A percentile compares a stretch with the other conserved stretches of the same genome.
These are phyloP conservation scores for Candida hispaniensis DNA, from an alignment of 805 yeast genomes.

Conservation along the genomic window DNA sequence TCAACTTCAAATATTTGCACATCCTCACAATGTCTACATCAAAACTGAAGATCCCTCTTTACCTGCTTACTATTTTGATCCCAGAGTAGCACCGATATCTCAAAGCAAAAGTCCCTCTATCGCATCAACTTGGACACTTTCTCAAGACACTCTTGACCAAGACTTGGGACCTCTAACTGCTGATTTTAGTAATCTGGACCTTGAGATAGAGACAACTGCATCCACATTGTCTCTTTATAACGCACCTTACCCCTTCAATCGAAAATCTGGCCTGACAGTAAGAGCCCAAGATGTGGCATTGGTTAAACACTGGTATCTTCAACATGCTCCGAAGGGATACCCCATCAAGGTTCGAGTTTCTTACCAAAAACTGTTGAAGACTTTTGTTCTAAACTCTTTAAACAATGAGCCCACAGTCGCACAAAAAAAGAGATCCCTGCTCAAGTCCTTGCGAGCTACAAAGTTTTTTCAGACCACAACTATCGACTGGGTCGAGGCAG, in stretches of 20 bases:
- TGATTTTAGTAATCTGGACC: conserved; percentile 35
- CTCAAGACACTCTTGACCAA: conserved; percentile 34
- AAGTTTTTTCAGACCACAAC: conserved; percentile 85
- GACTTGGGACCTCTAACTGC: conserved; percentile 27
- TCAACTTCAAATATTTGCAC: conserved; percentile 49
- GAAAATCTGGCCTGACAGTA: conserved; percentile 56
- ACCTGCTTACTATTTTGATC: conserved; percentile 48
- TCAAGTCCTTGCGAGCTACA: conserved; percentile 60
- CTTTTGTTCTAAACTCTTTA: conserved; percentile 59
- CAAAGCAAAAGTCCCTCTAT: conserved; percentile 19
- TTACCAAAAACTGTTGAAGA: conserved; percentile 78
- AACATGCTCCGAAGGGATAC: conserved; percentile 45
- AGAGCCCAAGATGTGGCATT: conserved; percentile 88
- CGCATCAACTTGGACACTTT: conserved; percentile 22
- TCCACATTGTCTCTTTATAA: conserved; percentile 60
- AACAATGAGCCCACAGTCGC: conserved; percentile 38
- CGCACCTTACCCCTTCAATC: conserved; percentile 81
- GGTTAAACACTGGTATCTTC: conserved; percentile 70
- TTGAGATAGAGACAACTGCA: conserved; percentile 37
- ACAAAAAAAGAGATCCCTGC: conserved; percentile 44
- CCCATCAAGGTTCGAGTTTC: conserved; percentile 78
- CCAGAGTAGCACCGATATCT: conserved; percentile 45
- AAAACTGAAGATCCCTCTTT: conserved; percentile 39
- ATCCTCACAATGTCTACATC: conserved; percentile 45
- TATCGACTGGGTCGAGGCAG: conserved; percentile 98